Base-by-base conservation (phyloP, 345 rosid genomes). In the Limnanthes douglasii region DNA sequence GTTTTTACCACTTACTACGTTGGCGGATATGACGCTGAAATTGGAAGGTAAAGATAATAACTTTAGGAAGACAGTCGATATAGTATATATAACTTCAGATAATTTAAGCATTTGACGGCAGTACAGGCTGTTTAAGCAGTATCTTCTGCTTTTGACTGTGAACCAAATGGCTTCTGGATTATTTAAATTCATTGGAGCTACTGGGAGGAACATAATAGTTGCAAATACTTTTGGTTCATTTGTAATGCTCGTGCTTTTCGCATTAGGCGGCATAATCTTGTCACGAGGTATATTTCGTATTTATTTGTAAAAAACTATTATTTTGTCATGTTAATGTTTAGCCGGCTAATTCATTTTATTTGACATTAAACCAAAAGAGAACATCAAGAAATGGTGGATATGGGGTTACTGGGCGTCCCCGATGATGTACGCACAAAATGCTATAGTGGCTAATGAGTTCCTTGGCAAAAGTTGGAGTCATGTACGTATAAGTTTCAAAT, bases 381-480 rank as follows among this genome's bases (percentile, higher is more conserved):
- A 72, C 31, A 45, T 86, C 1, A 81, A 86, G 53, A 72, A 66
- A 37, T 81, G 94, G 96, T 78, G 94, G 96, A 64, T 68, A 17
- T 81, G 94, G 94, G 92, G 66, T 34, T 86, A 57, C 52, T 86
- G 94, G 94, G 15, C 42, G 33, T 81, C 94, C 4, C 86, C 96
- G 7, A 18, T 86, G 29, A 78, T 72, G 92, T 86, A 86, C 23
- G 84, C 66, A 34, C 92, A 81, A 32, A 81, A 61, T 15, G 96
- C 92, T 0, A 38, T 81, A 1, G 34, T 53, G 14, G 70, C 58
- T 16, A 86, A 81, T 19, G 90, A 80, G 55, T 74, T 73, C 63
- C 72, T 72, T 5, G 90, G 80, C 19, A 20, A 74, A 8, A 70
- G 75, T 22, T 86, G 94, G 83, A 57, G 26, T 6, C 63, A 30